Base-by-base conservation (phyloP, 192 early-diverging fungal species). In the Funneliformis geosporum region DNA sequence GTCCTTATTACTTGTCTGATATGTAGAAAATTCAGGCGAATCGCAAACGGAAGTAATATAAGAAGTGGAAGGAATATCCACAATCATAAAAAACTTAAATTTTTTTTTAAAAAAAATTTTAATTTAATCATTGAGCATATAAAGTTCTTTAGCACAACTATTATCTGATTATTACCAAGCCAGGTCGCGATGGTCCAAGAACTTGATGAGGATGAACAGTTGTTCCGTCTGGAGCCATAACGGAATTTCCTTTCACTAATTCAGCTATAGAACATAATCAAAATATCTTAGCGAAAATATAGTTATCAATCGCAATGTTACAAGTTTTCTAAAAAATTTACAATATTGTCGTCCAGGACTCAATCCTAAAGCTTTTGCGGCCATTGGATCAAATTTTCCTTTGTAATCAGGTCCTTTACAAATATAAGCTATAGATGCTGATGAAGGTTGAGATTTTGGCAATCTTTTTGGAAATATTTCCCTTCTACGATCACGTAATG, bases 381-480 rank as follows among this genome's bases (percentile, higher is more conserved):
- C 89, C 40, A 88, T 43, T 11, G 89, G 84, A 73, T 94, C 86
- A 81, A 98, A 96, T 79, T 96, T 97, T 28, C 96, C 95, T 0
- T 88, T 90, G 33, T 92, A 87, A 5, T 86, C 86, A 1, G 94
- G 92, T 0, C 94, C 92, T 76, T 90, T 87, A 77, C 91, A 91
- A 14, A 96, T 93, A 72, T 95, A 98, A 73, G 88, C 88, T 44
- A 94, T 81, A 2, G 86, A 88, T 5, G 70, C 81, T 6, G 85
- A 79, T 8, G 84, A 84, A 3, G 90, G 91, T n/a, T 43, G 81
- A 0, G 92, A 88, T 77, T 72, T 79, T 2, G 86, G 88, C 25
- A 87, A 83, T 42, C 81, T 76, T 60, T 64, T 83, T 14, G 64
- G 62, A 27, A 47, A 44, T 5, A 33, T 55, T 27, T 68, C 72